These are phyloP conservation scores for Suillus clintonianus DNA, from an alignment of 768 basidiomycete genomes.

Conservation along the genomic window DNA sequence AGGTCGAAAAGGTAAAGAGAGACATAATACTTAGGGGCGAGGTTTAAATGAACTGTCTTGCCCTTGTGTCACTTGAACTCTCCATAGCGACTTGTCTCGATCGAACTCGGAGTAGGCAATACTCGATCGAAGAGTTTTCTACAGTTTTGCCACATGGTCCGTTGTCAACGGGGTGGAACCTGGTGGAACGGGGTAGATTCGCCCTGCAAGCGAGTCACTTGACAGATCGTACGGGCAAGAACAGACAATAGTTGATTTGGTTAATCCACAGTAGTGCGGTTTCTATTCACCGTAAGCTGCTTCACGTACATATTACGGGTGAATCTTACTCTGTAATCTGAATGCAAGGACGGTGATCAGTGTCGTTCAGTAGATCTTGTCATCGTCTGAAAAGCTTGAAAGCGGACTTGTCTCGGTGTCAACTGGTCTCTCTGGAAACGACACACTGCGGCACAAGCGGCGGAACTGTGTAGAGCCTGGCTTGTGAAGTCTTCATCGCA, in stretches of 20 bases:
- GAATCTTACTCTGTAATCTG: neutral
- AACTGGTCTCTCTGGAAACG: slow-evolving; percentile 8
- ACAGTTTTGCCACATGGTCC: slow-evolving; percentile 10
- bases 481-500: slow-evolving; percentile 4
- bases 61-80: slow-evolving; percentile 4
- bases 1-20: slow-evolving; percentile 14
- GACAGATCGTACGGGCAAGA: neutral
- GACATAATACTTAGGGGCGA: neutral
- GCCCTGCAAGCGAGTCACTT: neutral
- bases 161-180: slow-evolving; percentile 8
- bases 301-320: neutral
- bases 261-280: neutral
- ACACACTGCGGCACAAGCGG: neutral
- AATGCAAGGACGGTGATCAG: neutral
- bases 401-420: neutral
- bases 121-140: neutral
- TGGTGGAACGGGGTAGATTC: neutral
- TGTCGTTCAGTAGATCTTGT: neutral
- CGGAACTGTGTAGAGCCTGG: neutral
- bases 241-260: no score
- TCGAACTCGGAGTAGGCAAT: neutral
- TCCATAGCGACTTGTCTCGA: slow-evolving; percentile 12
- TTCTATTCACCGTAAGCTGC: neutral
- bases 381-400: neutral
- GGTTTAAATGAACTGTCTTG: slow-evolving; percentile 9